These are phyloP conservation scores for Pseudocercospora macadamiae DNA, from an alignment of 2,329 filamentous ascomycete genomes.

Conservation along the genomic window DNA sequence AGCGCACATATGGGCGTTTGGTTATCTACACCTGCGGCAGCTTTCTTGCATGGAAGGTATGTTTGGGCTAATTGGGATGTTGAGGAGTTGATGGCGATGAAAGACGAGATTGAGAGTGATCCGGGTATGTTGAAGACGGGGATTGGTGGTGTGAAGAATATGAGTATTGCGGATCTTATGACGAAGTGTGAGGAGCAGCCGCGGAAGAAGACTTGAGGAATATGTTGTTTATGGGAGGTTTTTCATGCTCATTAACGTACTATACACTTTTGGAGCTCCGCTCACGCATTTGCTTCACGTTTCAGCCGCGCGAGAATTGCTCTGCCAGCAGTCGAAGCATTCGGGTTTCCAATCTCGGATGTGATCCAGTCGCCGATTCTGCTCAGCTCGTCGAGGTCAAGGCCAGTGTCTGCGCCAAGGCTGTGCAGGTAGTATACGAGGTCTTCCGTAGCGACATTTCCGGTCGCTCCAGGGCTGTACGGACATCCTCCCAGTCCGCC, in stretches of 20 bases:
- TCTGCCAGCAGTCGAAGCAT: constrained; percentile 69
- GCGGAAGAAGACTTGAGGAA: too few relatives aligned
- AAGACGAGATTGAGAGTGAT: constrained; percentile 10
- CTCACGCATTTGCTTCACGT: constrained; percentile 18
- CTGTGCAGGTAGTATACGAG: constrained; percentile 76
- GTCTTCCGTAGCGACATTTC: constrained; percentile 84
- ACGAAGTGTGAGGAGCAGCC: not conserved
- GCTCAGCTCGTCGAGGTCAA: constrained; percentile 67
- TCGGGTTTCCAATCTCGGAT: constrained; percentile 61
- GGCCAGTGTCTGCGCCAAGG: constrained; percentile 73
- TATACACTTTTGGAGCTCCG: not conserved
- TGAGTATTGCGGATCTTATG: constrained; percentile 9
- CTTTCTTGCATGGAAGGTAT: constrained; percentile 16
- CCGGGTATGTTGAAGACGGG: constrained; percentile 13
- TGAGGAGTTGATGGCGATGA: constrained; percentile 12
- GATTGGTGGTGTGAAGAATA: constrained; percentile 1
- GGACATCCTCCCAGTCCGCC: constrained; percentile 83
- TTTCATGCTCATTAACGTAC: not conserved
- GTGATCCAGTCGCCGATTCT: constrained; percentile 76
- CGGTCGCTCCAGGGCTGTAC: constrained; percentile 81
- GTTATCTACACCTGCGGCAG: constrained; percentile 7
- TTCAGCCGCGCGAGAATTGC: constrained; percentile 47
- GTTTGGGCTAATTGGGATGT: constrained; percentile 20
- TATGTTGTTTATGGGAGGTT: too few relatives aligned
- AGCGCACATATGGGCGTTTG: constrained; percentile 13